Conservation (phyloP, 495 filamentous ascomycete genomes). For the Penicillium arizonense region DNA sequence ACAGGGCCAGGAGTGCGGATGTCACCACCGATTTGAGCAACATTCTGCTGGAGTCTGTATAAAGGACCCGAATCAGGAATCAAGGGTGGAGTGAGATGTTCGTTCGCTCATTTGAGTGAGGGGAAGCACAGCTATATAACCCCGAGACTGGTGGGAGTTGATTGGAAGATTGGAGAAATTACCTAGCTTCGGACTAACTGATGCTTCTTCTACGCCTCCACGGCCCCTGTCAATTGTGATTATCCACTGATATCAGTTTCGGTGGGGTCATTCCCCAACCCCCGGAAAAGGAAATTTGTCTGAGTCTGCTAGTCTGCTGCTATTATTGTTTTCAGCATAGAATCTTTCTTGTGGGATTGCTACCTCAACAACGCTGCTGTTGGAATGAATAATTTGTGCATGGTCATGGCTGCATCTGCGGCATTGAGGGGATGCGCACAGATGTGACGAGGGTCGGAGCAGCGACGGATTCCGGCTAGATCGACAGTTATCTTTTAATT, state of each 20-base stretch:
- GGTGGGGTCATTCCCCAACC: slow-evolving; percentile 7
- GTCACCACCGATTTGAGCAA: slow-evolving; percentile 30
- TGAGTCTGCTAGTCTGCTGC: background rate
- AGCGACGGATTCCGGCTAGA: slow-evolving; percentile 9
- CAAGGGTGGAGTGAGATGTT: background rate
- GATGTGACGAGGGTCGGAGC: background rate
- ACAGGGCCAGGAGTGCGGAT: slow-evolving; percentile 26
- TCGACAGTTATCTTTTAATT: background rate
- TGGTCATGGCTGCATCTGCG: background rate
- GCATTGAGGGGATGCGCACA: background rate
- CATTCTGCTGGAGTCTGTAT: slow-evolving; percentile 17
- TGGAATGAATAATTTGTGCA: no score
- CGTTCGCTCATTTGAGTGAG: background rate
- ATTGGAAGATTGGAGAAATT: background rate
- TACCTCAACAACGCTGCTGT: no score
- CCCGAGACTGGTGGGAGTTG: background rate
- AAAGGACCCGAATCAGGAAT: background rate
- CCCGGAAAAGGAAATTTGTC: slow-evolving; percentile 6
- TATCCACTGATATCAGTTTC: slow-evolving; percentile 14
- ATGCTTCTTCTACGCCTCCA: slow-evolving; percentile 16
- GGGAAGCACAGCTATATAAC: background rate
- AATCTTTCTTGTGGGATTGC: no score
- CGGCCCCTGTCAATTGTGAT: slow-evolving; percentile 2
- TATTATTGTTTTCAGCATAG: no score
- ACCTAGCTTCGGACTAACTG: background rate